Percentiles rank a stretch among this genome's conserved stretches.
Conservation (phyloP, 352 stramenopile species). For the Globisporangium takayamanum region DNA sequence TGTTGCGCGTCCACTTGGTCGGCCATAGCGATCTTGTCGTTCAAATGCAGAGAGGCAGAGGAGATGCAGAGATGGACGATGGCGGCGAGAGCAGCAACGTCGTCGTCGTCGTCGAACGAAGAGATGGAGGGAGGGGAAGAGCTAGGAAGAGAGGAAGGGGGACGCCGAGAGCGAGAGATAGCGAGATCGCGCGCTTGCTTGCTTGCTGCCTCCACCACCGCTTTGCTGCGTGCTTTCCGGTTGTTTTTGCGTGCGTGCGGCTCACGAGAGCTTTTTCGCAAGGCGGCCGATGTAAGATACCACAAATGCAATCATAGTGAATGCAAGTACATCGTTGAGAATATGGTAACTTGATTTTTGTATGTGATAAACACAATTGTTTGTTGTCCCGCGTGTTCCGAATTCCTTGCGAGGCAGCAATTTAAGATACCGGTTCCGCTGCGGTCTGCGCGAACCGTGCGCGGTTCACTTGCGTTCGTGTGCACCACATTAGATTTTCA, state of each 20-base stretch:
- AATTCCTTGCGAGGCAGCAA: too few relatives aligned
- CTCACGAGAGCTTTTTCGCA: too few relatives aligned
- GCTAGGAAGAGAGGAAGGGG: background rate
- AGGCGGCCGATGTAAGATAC: too few relatives aligned
- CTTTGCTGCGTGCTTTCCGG: background rate
- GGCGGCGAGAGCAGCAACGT: background rate
- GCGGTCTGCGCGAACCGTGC: too few relatives aligned
- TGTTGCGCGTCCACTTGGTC: conserved; percentile 55
- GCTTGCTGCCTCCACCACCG: background rate
- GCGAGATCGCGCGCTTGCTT: background rate
- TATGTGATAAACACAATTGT: too few relatives aligned
- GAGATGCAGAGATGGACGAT: conserved; percentile 4
- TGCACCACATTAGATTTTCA: too few relatives aligned
- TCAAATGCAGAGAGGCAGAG: conserved; percentile 10
- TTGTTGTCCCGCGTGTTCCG: too few relatives aligned
- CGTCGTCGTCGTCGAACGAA: background rate
- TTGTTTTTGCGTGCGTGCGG: background rate
- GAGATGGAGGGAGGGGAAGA: background rate
- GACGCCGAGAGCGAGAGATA: background rate
- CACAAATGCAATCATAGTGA: too few relatives aligned
- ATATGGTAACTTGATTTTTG: too few relatives aligned
- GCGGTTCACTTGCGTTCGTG: too few relatives aligned
- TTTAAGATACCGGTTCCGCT: too few relatives aligned
- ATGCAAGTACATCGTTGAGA: too few relatives aligned
- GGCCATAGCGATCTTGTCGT: conserved; percentile 36